Base-by-base conservation (phyloP, 2,329 filamentous ascomycete genomes). In the Colletotrichum filicis region DNA sequence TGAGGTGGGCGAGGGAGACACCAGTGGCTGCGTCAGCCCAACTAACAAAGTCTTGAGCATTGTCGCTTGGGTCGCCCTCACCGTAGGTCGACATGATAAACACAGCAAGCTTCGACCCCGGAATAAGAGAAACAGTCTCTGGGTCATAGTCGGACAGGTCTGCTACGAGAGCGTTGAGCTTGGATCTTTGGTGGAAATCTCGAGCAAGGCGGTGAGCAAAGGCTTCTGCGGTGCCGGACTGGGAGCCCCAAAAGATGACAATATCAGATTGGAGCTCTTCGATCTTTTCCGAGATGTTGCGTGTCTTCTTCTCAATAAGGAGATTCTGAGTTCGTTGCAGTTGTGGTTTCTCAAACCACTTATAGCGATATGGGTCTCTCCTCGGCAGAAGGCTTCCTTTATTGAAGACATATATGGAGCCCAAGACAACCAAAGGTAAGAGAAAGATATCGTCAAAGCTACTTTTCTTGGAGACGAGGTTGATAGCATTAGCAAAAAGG, bases 301-400 rank as follows among this genome's bases (percentile, higher is more conserved):
- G 82, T 0, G 85, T 87, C 42, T 81, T 80, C 65, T 80, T 80
- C 8, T 66, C 85, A 11, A 68, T 74, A 19, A 42, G 5, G 14
- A 19, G 5, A 66, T 66, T 3, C 66, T 63, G n/a, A 73, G 73
- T 87, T 46, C 56, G 42, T 46, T 56, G 14, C 16, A 66, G 46
- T n/a, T 71, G 87, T 19, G 87, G 87, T 52, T 83, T 82, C 75
- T 89, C 84, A 64, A 84, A 90, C 76, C 82, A 86, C 24, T 87
- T 79, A 74, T 87, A 80, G 49, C 83, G 76, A 68, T 87, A 83
- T 4, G 87, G 87, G 74, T 89, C 86, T 11, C 86, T 84, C 53
- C 81, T 85, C 37, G 67, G 88, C 85, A 85, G 86, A 88, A 22
- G 83, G 73, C 42, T 80, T 79, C 2, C 85, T 84, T 3, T 81